These are phyloP conservation scores for Cercis canadensis DNA, from an alignment of 306 rosid species.

Conservation along the genomic window DNA sequence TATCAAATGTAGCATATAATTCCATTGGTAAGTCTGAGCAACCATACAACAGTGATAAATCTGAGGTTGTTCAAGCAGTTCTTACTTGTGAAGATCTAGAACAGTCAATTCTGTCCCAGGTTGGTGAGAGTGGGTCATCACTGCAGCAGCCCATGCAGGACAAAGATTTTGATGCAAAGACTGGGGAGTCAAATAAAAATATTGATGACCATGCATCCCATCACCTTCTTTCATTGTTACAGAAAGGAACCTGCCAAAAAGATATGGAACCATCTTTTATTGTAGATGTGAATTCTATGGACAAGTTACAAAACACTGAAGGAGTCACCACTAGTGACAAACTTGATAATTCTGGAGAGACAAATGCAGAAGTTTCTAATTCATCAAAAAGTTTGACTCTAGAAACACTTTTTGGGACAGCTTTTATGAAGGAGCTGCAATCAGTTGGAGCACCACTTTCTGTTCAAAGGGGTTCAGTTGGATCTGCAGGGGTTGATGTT, in stretches of 20 bases:
- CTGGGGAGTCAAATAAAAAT: slow-evolving; percentile 52
- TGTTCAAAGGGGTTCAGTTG: slow-evolving; percentile 68
- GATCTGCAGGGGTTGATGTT: slow-evolving; percentile 60
- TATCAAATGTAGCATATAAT: slow-evolving; percentile 46
- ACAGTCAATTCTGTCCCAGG: slow-evolving; percentile 83
- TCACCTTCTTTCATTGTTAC: slow-evolving; percentile 86
- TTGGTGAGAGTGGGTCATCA: slow-evolving; percentile 54
- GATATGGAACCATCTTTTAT: slow-evolving; percentile 48
- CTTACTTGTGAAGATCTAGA: slow-evolving; percentile 96
- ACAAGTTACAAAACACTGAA: slow-evolving; percentile 46
- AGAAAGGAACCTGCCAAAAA: slow-evolving; percentile 62
- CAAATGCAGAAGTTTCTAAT: slow-evolving; percentile 53
- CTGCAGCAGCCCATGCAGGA: slow-evolving; percentile 49
- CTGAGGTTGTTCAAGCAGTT: slow-evolving; percentile 67
- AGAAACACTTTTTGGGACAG: slow-evolving; percentile 94
- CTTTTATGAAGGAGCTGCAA: slow-evolving; percentile 96
- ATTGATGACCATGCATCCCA: slow-evolving; percentile 76
- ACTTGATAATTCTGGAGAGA: slow-evolving; percentile 56
- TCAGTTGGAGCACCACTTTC: slow-evolving; percentile 99
- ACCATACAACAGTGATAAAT: slow-evolving; percentile 53
- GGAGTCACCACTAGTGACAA: slow-evolving; percentile 44
- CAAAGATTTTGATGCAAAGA: slow-evolving; percentile 53
- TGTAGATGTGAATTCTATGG: slow-evolving; percentile 42
- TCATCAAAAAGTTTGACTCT: slow-evolving; percentile 69
- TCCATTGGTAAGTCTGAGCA: slow-evolving; percentile 53